Conservation (phyloP, 2,329 filamentous ascomycete species). For the Aspergillus bombycis region DNA sequence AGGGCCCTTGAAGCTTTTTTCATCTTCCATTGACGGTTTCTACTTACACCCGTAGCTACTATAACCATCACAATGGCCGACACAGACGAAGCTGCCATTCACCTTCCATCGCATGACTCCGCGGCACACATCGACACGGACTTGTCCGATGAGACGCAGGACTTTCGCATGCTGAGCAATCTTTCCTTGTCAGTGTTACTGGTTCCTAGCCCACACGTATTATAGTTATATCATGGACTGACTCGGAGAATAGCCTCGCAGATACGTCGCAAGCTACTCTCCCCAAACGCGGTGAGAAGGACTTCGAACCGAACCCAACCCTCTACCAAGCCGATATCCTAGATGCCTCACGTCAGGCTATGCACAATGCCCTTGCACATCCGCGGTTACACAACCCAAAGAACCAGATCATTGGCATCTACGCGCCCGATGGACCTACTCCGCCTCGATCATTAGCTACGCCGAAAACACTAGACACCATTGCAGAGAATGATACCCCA, state of each 20-base stretch:
- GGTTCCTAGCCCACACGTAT: background rate
- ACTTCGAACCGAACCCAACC: slow-evolving; percentile 93
- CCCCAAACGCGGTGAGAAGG: slow-evolving; percentile 92
- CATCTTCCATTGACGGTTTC: background rate
- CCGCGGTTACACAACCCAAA: slow-evolving; percentile 74
- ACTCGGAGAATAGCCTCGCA: slow-evolving; percentile 30
- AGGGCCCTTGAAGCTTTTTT: background rate
- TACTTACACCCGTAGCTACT: background rate
- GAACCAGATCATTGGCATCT: slow-evolving; percentile 70
- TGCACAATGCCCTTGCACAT: slow-evolving; percentile 83
- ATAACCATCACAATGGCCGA: slow-evolving; percentile 42
- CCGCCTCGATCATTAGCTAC: slow-evolving; percentile 17
- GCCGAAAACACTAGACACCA: slow-evolving; percentile 18
- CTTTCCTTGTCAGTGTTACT: slow-evolving; percentile 51
- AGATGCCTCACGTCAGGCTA: slow-evolving; percentile 78
- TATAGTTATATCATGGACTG: background rate
- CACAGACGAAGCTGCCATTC: slow-evolving; percentile 47
- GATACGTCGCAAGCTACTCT: slow-evolving; percentile 52
- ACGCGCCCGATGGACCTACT: slow-evolving; percentile 63
- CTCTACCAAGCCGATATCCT: slow-evolving; percentile 76
- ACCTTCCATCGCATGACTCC: slow-evolving; percentile 31
- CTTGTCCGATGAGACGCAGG: slow-evolving; percentile 78
- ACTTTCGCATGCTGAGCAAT: slow-evolving; percentile 74
- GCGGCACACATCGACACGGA: slow-evolving; percentile 58
- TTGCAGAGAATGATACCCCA: slow-evolving; percentile 12